These are phyloP conservation scores for Plasmodium yoelii DNA, from an alignment of 169 alveolate species.

Conservation along the genomic window DNA sequence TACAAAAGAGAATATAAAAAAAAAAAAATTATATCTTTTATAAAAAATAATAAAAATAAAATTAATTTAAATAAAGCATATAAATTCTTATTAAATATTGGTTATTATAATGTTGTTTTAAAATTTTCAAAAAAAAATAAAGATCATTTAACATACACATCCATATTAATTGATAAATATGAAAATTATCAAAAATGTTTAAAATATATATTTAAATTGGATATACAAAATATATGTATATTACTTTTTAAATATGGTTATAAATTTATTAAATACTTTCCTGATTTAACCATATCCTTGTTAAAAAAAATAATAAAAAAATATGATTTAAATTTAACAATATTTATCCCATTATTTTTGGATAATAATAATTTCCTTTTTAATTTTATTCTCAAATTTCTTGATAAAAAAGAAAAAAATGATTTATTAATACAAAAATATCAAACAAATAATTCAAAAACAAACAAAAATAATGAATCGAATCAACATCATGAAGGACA, in stretches of 20 bases:
- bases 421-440: not conserved
- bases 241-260: slow-evolving; percentile 53
- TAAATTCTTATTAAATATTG: slow-evolving; percentile 55
- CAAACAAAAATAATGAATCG: not conserved
- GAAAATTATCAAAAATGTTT: slow-evolving; percentile 67
- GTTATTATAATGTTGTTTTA: slow-evolving; percentile 60
- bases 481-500: not conserved
- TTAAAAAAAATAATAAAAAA: slow-evolving; percentile 61
- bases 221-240: slow-evolving; percentile 67
- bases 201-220: slow-evolving; percentile 61
- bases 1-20: slow-evolving; percentile 63
- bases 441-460: not conserved
- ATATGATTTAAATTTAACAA: slow-evolving; percentile 57
- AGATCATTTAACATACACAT: slow-evolving; percentile 54
- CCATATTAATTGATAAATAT: slow-evolving; percentile 65
- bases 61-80: slow-evolving; percentile 56
- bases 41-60: slow-evolving; percentile 52
- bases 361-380: slow-evolving; percentile 66
- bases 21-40: slow-evolving; percentile 53
- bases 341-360: slow-evolving; percentile 55
- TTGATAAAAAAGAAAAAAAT: slow-evolving; percentile 18
- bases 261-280: slow-evolving; percentile 67
- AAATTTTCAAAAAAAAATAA: slow-evolving; percentile 55
- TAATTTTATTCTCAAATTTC: slow-evolving; percentile 62
- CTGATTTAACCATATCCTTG: slow-evolving; percentile 38